phyloP scores from a whole-genome alignment of 2,329 filamentous ascomycete species.

The Fusarium chaquense region DNA sequence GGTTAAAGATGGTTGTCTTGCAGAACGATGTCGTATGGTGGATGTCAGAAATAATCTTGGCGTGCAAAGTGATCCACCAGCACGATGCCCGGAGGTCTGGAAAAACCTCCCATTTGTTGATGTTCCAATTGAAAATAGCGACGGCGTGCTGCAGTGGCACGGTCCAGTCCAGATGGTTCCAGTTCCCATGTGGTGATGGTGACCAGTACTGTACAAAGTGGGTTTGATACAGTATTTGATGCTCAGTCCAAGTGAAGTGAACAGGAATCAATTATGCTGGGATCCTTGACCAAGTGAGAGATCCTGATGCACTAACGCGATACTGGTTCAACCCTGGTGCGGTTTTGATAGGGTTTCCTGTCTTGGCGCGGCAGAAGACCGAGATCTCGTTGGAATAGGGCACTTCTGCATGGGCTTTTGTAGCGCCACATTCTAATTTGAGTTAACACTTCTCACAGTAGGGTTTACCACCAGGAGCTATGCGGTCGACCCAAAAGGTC shows the following conservation, averaged over 20 bases:
- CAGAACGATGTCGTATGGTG: slow-evolving; percentile 29
- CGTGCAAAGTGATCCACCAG: slow-evolving; percentile 44
- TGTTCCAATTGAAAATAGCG: slow-evolving; percentile 34
- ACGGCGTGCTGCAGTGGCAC: slow-evolving; percentile 47
- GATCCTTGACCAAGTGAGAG: slow-evolving; percentile 10
- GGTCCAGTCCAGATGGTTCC: slow-evolving; percentile 38
- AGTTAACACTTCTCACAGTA: slow-evolving; percentile 32
- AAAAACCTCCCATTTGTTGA: slow-evolving; percentile 49
- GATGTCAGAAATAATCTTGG: slow-evolving; percentile 50
- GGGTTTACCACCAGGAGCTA: slow-evolving; percentile 25
- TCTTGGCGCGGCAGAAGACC: slow-evolving; percentile 28
- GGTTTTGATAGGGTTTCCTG: slow-evolving; percentile 16
- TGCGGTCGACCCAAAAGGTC: slow-evolving; percentile 13
- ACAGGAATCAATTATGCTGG: slow-evolving; percentile 9
- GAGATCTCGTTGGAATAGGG: slow-evolving; percentile 39
- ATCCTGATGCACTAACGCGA: slow-evolving; percentile 26
- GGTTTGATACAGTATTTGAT: slow-evolving; percentile 19
- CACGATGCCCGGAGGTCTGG: slow-evolving; percentile 46
- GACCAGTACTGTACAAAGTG: slow-evolving; percentile 17
- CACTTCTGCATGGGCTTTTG: slow-evolving; percentile 38
- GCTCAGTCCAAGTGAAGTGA: not conserved
- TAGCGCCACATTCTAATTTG: slow-evolving; percentile 37
- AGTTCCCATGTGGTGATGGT: slow-evolving; percentile 40
- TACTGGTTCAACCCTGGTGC: slow-evolving; percentile 33
- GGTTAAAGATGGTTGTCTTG: slow-evolving; percentile 30